Base-by-base conservation (phyloP, 495 filamentous ascomycete species). In the Pyrenula aspistea region DNA sequence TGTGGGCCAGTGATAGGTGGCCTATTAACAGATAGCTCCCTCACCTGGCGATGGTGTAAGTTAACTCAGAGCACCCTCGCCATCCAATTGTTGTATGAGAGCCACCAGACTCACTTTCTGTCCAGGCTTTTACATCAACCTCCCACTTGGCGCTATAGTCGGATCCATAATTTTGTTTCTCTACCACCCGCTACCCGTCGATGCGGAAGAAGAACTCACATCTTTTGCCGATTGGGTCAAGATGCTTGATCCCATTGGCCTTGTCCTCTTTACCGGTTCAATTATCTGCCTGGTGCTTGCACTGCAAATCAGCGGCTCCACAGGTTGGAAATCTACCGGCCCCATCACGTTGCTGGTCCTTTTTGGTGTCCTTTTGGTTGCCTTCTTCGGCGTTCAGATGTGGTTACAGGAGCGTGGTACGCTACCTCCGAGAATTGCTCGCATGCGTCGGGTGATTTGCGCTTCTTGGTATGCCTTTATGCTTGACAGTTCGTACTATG, bases 11-110 rank as follows among this genome's bases (percentile, higher is more conserved):
- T 87, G 0, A 63, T 78, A 8, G 75, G 75, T 1, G 77, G 77
- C 22, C 73, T 69, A 0, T 74, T 79, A 47, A 76, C 73, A 3
- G 68, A 77, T 21, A 63, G 61, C 12, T 69, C 77, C 19, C 68
- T 81, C 8, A 79, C 77, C 0, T 89, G 86, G 85, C 71, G 86
- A 56, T 89, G 85, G 85, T 88, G 83, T 63, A 83, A 84, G 61
- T 84, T 81, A 59, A 80, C 84, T 61, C 84, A 84, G n/a, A n/a
- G n/a, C n/a, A n/a, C n/a, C n/a, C n/a, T n/a, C n/a, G n/a, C n/a
- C n/a, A n/a, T n/a, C n/a, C n/a, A n/a, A n/a, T n/a, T n/a, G n/a
- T n/a, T n/a, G n/a, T n/a, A n/a, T n/a, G n/a, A n/a, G n/a, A n/a
- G n/a, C n/a, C n/a, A n/a, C n/a, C n/a, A n/a, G n/a, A n/a, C n/a